These are phyloP conservation scores for Coemansia sp. DNA, from an alignment of 192 early-diverging fungal genomes.

Conservation along the genomic window DNA sequence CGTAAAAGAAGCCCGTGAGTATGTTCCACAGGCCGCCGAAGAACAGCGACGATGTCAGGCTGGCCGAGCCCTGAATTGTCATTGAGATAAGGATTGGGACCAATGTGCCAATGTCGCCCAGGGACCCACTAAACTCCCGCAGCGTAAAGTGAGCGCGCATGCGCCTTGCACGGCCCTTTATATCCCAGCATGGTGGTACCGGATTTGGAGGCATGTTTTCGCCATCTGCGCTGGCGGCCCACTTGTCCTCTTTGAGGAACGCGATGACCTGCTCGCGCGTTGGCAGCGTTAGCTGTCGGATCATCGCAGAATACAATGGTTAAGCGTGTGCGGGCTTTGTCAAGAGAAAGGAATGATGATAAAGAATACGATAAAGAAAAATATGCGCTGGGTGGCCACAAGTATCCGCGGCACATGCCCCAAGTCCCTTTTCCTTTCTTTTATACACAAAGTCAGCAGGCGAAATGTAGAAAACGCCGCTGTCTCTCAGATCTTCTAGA, in stretches of 20 bases:
- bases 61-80: constrained; percentile 67
- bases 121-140: constrained; percentile 61
- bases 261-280: constrained; percentile 35
- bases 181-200: constrained; percentile 46
- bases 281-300: constrained; percentile 21
- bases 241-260: constrained; percentile 42
- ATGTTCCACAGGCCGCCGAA: constrained; percentile 92
- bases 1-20: constrained; percentile 69
- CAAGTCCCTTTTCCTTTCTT: neutral
- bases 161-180: constrained; percentile 32
- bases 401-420: neutral
- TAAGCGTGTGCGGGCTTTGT: too few species aligned
- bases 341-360: neutral
- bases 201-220: constrained; percentile 23
- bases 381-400: neutral
- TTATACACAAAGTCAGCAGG: neutral
- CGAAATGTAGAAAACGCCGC: neutral
- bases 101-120: constrained; percentile 80
- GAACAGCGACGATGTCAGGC: constrained; percentile 74
- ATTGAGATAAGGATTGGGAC: constrained; percentile 86
- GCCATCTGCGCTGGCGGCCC: constrained; percentile 11
- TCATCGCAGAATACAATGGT: neutral
- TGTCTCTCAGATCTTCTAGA: neutral
- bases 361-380: neutral
- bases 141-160: constrained; percentile 46